phyloP scores from a whole-genome alignment of 805 yeast genomes.

The Candida chilensis region DNA sequence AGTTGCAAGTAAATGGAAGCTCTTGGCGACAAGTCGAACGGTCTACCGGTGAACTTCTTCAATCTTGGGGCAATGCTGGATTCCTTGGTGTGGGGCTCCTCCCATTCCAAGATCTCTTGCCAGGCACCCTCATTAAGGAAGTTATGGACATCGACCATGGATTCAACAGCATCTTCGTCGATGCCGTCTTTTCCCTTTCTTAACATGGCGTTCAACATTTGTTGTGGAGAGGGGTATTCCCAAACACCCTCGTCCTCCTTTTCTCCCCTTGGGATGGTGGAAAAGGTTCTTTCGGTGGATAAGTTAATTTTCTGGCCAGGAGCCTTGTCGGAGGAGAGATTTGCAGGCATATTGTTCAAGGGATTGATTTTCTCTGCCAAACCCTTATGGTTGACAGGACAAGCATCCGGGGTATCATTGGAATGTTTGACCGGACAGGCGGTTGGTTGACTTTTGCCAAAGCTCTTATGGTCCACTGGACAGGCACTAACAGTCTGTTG shows the following conservation, averaged over 20 bases:
- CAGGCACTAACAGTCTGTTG: constrained; percentile 2
- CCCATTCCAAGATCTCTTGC: constrained; percentile 93
- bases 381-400: constrained; percentile 24
- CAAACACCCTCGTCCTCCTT: constrained; percentile 62
- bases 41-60: constrained; percentile 84
- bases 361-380: constrained; percentile 51
- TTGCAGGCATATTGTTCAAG: constrained; percentile 80
- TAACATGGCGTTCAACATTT: constrained; percentile 96
- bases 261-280: constrained; percentile 82
- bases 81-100: constrained; percentile 51
- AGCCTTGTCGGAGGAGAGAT: constrained; percentile 52
- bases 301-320: constrained; percentile 76
- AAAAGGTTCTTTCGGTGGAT: constrained; percentile 76
- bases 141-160: constrained; percentile 96
- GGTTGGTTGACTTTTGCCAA: constrained; percentile 5
- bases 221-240: constrained; percentile 99
- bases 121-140: constrained; percentile 96
- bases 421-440: constrained; percentile 24
- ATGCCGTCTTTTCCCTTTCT: constrained; percentile 88
- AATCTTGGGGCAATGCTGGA: constrained; percentile 64
- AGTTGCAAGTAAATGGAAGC: constrained; percentile 62
- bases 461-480: no score
- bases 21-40: constrained; percentile 79
- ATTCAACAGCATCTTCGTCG: constrained; percentile 91
- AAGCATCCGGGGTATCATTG: constrained; percentile 19